Base-by-base conservation (phyloP, 2,329 filamentous ascomycete genomes). In the Ascosphaera apis region DNA sequence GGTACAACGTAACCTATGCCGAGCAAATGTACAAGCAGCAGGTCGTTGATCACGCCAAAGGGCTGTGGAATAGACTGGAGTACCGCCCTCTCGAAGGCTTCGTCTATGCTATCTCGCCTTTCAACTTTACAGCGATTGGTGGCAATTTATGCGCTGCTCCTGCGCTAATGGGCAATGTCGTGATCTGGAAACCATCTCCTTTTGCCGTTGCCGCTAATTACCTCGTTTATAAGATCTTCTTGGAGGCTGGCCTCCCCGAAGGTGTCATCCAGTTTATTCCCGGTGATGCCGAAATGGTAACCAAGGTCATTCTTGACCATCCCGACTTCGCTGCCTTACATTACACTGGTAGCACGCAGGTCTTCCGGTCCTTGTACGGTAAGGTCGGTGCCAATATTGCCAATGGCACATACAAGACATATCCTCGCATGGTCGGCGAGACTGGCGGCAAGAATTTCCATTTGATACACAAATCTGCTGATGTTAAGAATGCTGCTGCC, bases 111-210 rank as follows among this genome's bases (percentile, higher is more conserved):
- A 72, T 93, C 47, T 81, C 76, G 40, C 84, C 84, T 31, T 95
- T 93, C 68, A 95, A 95, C 64, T 95, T 95, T 60, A 93, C 84
- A 15, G 84, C 84, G 42, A 91, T 95, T 47, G 83, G 74, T 8
- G 86, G 76, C 38, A 93, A 92, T 58, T 65, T 95, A 31, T 71
- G 78, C 12, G 76, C 72, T 34, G 76, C 80, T 1, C 83, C 86
- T 11, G 83, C 82, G 1, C 61, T 93, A 37, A 74, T 93, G 64
- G 84, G 84, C 39, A 95, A 95, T 55, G 86, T 93, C 1, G 82
- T 92, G 3, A 61, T 95, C 33, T 95, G 84, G 84, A 95, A 95
- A 65, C 84, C 84, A n/a, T 88, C 80, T 11, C 81, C 86, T 45
- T 76, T 65, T 12, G 80, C 84, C 27, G 78, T 93, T 42, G 76